Base-by-base conservation (phyloP, 2,329 filamentous ascomycete genomes). In the Clarireedia homoeocarpa region DNA sequence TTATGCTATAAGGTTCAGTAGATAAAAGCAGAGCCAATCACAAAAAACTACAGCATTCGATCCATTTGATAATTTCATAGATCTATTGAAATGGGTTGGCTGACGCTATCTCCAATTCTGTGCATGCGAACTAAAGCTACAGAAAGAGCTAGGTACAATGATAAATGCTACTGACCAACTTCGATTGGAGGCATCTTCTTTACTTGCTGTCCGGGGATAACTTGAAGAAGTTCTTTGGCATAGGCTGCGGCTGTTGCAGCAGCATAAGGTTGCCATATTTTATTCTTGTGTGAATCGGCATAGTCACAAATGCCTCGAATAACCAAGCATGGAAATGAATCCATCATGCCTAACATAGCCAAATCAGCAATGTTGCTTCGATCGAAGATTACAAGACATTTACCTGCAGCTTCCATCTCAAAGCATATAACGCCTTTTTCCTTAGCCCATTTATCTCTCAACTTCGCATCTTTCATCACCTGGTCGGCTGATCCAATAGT, bases 301-400 rank as follows among this genome's bases (percentile, higher is more conserved):
- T 60, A 60, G 38, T 60, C 53, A 45, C 50, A 54, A 49, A 60
- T 59, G n/a, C 59, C 57, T 46, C 57, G 34, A 7, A 61, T 59
- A 26, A 59, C 53, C 6, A 61, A 30, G 48, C 59, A 55, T 49
- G 53, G 53, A 38, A 59, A 59, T 20, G 34, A 34, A 20, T 60
- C 56, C 45, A 60, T 58, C n/a, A 60, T 30, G 27, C 48, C 48
- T 51, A 44, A 42, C 1, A 42, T 27, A 42, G 12, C n/a, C 27
- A 17, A 30, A n/a, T 42, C 15, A 42, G 23, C n/a, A 17, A 14
- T 27, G 6, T 20, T 9, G 24, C 14, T 12, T 23, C n/a, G 38
- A 51, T 17, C 24, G 23, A n/a, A 14, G 20, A 9, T 20, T n/a
- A 30, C 15, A 42, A 42, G n/a, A 34, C 4, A 9, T 9, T 30